Percentiles rank a stretch among this genome's conserved stretches.
These are phyloP conservation scores for Hippophae tibetana DNA, from an alignment of 306 rosid genomes.

Conservation along the genomic window DNA sequence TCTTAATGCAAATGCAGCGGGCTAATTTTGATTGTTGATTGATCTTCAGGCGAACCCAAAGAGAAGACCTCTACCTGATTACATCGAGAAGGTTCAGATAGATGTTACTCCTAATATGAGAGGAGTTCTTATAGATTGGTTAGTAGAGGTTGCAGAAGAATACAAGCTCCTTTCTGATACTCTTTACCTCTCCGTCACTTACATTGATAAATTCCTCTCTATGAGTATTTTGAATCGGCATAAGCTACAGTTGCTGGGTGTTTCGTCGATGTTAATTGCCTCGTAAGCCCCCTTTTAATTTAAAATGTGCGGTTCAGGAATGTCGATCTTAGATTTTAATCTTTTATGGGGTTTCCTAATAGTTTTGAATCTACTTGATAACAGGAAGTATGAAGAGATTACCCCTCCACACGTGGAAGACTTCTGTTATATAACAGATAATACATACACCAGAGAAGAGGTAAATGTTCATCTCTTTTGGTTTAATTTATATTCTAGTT, in stretches of 20 bases:
- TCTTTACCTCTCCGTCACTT: conserved; percentile 46
- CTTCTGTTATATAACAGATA: conserved; percentile 69
- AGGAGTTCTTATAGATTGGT: conserved; percentile 78
- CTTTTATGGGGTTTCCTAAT: neutral
- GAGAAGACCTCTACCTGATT: conserved; percentile 56
- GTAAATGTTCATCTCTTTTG: conserved; percentile 23
- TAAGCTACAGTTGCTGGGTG: conserved; percentile 61
- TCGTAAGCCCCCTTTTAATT: conserved; percentile 42
- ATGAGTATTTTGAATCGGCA: conserved; percentile 32
- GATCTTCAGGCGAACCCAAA: conserved; percentile 46
- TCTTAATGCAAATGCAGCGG: neutral
- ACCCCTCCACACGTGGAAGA: conserved; percentile 76
- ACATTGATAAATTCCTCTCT: conserved; percentile 61
- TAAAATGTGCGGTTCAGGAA: too few relatives aligned
- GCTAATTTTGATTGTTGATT: neutral
- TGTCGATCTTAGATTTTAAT: neutral
- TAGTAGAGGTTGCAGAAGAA: conserved; percentile 87
- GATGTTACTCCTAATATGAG: conserved; percentile 67
- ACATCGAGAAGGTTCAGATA: conserved; percentile 54
- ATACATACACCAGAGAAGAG: conserved; percentile 62
- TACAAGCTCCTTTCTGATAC: conserved; percentile 71
- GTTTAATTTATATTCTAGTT: neutral
- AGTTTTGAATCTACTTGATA: neutral
- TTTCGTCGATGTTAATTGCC: conserved; percentile 74
- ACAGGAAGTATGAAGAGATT: conserved; percentile 84